Base-by-base conservation (phyloP, 805 yeast genomes). In the Kodamaea jinghongensis region DNA sequence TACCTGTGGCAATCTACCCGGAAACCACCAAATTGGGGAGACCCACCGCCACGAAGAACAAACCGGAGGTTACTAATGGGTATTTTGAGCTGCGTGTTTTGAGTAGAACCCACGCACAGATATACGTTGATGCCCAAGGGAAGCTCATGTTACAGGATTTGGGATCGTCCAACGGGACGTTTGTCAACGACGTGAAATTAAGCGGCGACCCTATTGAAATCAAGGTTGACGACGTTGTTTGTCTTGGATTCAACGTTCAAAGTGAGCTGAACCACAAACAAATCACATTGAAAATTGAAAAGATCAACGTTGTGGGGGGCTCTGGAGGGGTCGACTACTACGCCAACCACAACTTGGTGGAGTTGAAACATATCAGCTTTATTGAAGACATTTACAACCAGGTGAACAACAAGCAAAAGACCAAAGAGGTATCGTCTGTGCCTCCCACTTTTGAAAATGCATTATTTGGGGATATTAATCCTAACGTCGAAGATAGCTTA, bases 131-230 rank as follows among this genome's bases (percentile, higher is more conserved):
- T 49, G 70, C 78, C 12, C 60, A 60, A 17, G 89, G 90, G 4
- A 75, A 74, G 43, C 72, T 95, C 14, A 87, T 73, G 71, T 74
- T 93, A 17, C 79, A 82, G 49, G 99, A 93, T 64, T 74, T 89
- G 54, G 88, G 89, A 42, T 84, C 95, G 2, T 85, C 96, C 16
- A 93, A 93, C 61, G 99, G 99, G 7, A 91, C 99, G 0, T 95
- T 84, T 59, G 78, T 93, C 35, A 93, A 93, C 59, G 86, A 81
- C 25, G 70, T 65, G 30, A 81, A 89, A 46, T 71, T 93, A 8
- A 75, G 78, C 29, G 65, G 73, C 11, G 86, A 80, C 28, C 67
- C 75, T 0, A 78, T 76, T 14, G 86, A 81, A 49, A 62, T 93
- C 36, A 73, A 79, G 41, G 70, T 80, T n/a, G 90, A 86, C 17